Evolutionary conservation across 2,329 filamentous ascomycete genomes (phyloP), one percentile per base, ranked within the genome.

Genomic region (Neofusicoccum cordaticola): DNA sequence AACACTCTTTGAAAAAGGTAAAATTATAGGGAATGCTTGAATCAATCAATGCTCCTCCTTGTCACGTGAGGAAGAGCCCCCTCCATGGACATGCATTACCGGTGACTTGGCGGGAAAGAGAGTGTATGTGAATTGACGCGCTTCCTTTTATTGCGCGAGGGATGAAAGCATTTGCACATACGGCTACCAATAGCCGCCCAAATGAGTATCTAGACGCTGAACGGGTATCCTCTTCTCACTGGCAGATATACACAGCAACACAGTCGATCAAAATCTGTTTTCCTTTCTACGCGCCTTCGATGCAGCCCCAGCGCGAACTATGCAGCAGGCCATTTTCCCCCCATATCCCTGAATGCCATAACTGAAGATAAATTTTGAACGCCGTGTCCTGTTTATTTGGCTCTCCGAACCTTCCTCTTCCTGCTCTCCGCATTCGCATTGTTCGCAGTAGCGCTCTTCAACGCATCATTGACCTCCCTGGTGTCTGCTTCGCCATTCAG

Each of bases 391-490:
- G 11, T 34, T 37, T 17, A 65, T 47, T 53, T 60, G 8, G 45
- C 39, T 35, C 63, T 51, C 22, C 42, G 57, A n/a, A 45, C 35
- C 48, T 71, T 77, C 67, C 76, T 75, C 68, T 77, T 82, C 68
- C 79, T 74, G 15, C 77, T 72, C 69, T 83, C 81, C 35, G 75
- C 78, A 64, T 82, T 81, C 34, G 77, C 74, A 64, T 82, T 83
- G 34, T 72, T 62, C 1, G 80, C 75, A 4, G 78, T 77, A 6
- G 81, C 81, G 39, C 73, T 74, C 56, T 79, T 75, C 34, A 83
- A 70, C 1, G 71, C 67, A 9, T 69, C 69, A 8, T 77, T 75
- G 41, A 75, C 74, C 15, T 50, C 62, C 41, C 58, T 64, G 8
- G 62, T 44, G 31, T 64, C 62, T 11, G 34, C 62, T 27, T 64